Evolutionary conservation across 2,329 filamentous ascomycete genomes (phyloP).

Genomic region (Boeremia lycopersici): DNA sequence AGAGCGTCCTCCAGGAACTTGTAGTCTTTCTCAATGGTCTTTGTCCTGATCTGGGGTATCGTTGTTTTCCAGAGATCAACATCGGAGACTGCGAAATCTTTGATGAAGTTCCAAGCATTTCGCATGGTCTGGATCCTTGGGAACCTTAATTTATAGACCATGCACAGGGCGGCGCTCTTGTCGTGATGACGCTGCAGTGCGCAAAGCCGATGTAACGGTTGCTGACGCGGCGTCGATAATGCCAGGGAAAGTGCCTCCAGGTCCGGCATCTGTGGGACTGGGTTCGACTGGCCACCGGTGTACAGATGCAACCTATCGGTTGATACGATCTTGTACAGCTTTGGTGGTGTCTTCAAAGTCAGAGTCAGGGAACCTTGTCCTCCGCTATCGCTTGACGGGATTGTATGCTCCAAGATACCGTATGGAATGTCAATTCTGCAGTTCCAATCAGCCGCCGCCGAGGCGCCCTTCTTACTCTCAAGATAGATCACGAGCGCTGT

Average conservation of each 20-base stretch:
- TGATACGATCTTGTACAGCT: slow-evolving; percentile 41
- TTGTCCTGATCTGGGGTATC: slow-evolving; percentile 57
- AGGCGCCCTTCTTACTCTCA: slow-evolving; percentile 1
- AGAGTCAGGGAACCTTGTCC: slow-evolving; percentile 40
- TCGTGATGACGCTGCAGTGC: slow-evolving; percentile 46
- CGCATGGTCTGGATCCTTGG: slow-evolving; percentile 25
- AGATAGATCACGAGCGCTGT: slow-evolving; percentile 35
- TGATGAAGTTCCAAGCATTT: slow-evolving; percentile 41
- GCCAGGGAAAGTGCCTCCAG: slow-evolving; percentile 12
- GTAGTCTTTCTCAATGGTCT: slow-evolving; percentile 62
- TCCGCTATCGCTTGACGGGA: slow-evolving; percentile 30
- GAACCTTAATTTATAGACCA: slow-evolving; percentile 56
- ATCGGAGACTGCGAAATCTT: slow-evolving; percentile 30
- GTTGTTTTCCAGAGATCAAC: slow-evolving; percentile 21
- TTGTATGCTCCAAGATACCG: slow-evolving; percentile 48
- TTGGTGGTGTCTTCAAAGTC: slow-evolving; percentile 48
- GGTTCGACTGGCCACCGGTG: slow-evolving; percentile 13
- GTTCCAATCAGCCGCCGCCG: slow-evolving; percentile 22
- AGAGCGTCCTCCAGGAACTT: slow-evolving; percentile 24
- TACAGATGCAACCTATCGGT: slow-evolving; percentile 30
- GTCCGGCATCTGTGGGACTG: neutral
- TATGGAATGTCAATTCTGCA: slow-evolving; percentile 53
- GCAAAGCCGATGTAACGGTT: slow-evolving; percentile 39
- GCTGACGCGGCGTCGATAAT: neutral
- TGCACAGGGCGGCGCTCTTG: slow-evolving; percentile 53